Base-by-base conservation (phyloP, 805 yeast species). In the Teunomyces pallodes region DNA sequence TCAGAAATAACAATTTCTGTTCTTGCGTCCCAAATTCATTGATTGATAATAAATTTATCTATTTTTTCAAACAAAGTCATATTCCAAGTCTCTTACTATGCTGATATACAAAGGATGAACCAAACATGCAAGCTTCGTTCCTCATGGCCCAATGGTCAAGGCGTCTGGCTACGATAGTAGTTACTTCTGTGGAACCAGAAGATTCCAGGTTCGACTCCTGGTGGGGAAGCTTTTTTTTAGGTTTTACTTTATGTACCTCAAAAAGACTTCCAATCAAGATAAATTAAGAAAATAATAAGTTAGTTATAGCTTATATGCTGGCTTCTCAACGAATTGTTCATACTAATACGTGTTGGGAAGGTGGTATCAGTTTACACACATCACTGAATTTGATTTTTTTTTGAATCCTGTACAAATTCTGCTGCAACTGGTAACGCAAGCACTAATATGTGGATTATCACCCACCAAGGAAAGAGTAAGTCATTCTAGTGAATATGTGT, bases 131-230 rank as follows among this genome's bases (percentile, higher is more conserved):
- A 20, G 43, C 43, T 40, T 44, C 42, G 75, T 79, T 79, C 83
- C 83, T 79, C 83, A 81, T 79, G 83, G 83, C 83, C 83, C 82
- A 79, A 79, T 79, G 83, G 83, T 79, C 81, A 79, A 79, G 83
- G 83, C 82, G 82, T 79, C 82, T 77, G 83, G 82, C 82, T 79
- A 79, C 82, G 82, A 74, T 70, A 62, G 70, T 66, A 66, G 61
- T 70, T 72, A 67, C 72, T 66, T 65, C 70, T 31, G 61, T 63
- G 69, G 70, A 69, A 70, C 73, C 75, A 68, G 73, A 68, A 70
- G 74, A 70, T 69, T 70, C 75, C 73, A 69, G 75, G 74, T 70
- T 70, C 75, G 73, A 69, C 70, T 69, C 74, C 73, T 68, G 73
- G 74, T 69, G 75, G 75, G 75, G 75, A 69, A 69, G 75, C 70